Base-by-base conservation (phyloP, 768 basidiomycete genomes). In the Mrakia blollopis region DNA sequence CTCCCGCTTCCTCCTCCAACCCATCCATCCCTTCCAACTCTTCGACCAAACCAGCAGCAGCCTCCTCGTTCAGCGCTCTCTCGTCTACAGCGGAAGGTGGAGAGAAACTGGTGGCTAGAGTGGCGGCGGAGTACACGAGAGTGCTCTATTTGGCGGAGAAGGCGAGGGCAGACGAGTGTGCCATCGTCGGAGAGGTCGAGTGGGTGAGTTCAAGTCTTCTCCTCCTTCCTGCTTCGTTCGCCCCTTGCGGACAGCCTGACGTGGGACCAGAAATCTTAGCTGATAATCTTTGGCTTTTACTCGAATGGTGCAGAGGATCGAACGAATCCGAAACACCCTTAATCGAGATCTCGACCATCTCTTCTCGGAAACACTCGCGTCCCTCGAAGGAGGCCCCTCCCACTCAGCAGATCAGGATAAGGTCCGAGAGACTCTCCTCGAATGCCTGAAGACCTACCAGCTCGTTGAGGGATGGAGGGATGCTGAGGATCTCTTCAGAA, bases 91-190 rank as follows among this genome's bases (percentile, higher is more conserved):
- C 23, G 21, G 37, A 50, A n/a, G 73, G 67, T 25, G 47, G 72
- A 6, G 77, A 75, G 67, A 78, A 78, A 65, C 61, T 75, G 21
- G 69, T 78, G 1, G 72, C 72, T 6, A 88, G 95, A 71, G 91
- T 95, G 39, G 93, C 94, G 21, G 87, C 89, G 13, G 97, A 98
- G 83, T 98, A 96, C 82, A 92, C 89, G 14, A 95, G 98, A 81
- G 87, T 98, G 28, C 86, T 94, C 35, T 99, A 99, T 82, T 92
- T 97, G 79, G 88, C 89, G 35, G 88, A 89, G 28, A 96, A 97
- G 83, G 93, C 95, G 16, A 86, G 88, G 9, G 84, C 85, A 14
- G 91, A 94, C 80, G 87, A 88, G 2, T 94, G 93, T 79, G 88
- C 86, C 2, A 94, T 93, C 79, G 89, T 96, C 4, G 87, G 90